Evolutionary conservation across 441 rosid species (phyloP), one percentile per base, ranked within the genome.

Genomic region (Bocquillonia castaneifolia): DNA sequence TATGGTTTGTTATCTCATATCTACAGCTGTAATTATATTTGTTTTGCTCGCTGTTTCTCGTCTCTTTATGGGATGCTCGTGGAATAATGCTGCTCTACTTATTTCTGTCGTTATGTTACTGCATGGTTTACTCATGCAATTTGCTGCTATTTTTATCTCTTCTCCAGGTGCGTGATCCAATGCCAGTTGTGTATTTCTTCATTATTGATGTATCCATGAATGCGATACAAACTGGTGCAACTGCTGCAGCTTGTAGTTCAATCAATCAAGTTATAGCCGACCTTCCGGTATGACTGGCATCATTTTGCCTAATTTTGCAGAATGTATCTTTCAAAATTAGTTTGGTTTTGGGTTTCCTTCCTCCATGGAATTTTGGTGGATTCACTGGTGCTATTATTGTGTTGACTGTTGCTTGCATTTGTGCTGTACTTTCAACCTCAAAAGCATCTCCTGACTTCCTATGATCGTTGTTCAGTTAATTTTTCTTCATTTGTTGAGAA

Each of bases 211-310:
- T 93, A 74, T 93, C 97, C 42, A 79, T 93, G 96, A 86, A 87
- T 83, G 92, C 96, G 34, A 63, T 93, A 69, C 97, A 89, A 80
- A 93, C 93, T 31, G 94, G 97, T 75, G 94, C 97, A 36, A 89
- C 98, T 77, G 98, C 97, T 57, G 98, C 97, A 53, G 97, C 97
- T 72, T 93, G 98, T 80, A 85, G 85, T 80, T 93, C 97, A 48
- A 85, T 92, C 70, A 86, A 68, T 78, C 97, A 92, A 90, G 92
- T 92, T 66, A 85, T 92, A 74, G 74, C 81, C 71, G 94, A 93
- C 75, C 92, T 93, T 85, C 96, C 98, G 25, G 98, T 93, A 78
- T 86, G 96, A 83, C 73, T 67, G 66, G 42, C 63, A 51, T 47
- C 64, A 55, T 37, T 78, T 60, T 78, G 1, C n/a, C 37, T 13